Conservation (phyloP, 352 stramenopile species). For the Phytopythium oedochilum region DNA sequence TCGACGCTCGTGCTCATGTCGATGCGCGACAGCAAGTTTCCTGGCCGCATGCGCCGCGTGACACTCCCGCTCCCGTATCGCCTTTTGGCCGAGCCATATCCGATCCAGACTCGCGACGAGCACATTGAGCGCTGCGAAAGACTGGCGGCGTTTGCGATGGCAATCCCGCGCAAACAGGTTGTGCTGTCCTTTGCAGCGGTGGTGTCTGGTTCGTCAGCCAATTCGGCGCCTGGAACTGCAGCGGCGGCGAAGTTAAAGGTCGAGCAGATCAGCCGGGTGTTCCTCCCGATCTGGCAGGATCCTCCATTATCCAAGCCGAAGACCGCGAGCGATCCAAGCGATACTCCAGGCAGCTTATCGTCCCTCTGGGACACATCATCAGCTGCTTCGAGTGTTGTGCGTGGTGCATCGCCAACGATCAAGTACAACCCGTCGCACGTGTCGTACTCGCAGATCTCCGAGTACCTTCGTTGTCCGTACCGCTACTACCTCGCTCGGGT, state of each 20-base stretch:
- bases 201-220: neutral
- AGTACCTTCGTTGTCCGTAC: conserved; percentile 77
- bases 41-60: conserved; percentile 63
- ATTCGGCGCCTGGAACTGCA: neutral
- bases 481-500: conserved; percentile 73
- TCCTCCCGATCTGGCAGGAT: conserved; percentile 24
- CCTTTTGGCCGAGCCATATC: conserved; percentile 45
- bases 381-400: neutral
- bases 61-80: conserved; percentile 52
- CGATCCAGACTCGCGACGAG: conserved; percentile 48
- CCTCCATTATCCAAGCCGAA: neutral
- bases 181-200: conserved; percentile 53
- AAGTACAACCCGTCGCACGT: conserved; percentile 53
- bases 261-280: conserved; percentile 24
- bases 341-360: no score
- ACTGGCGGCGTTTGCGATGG: conserved; percentile 35
- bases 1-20: conserved; percentile 42
- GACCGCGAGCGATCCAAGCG: neutral
- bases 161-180: conserved; percentile 20
- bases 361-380: neutral
- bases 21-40: conserved; percentile 78
- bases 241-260: conserved; percentile 17
- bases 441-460: conserved; percentile 78
- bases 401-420: neutral
- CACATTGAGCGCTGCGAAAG: conserved; percentile 42